Conservation (phyloP, 1,284 basidiomycete genomes). For the Tilletiopsis washingtonensis region DNA sequence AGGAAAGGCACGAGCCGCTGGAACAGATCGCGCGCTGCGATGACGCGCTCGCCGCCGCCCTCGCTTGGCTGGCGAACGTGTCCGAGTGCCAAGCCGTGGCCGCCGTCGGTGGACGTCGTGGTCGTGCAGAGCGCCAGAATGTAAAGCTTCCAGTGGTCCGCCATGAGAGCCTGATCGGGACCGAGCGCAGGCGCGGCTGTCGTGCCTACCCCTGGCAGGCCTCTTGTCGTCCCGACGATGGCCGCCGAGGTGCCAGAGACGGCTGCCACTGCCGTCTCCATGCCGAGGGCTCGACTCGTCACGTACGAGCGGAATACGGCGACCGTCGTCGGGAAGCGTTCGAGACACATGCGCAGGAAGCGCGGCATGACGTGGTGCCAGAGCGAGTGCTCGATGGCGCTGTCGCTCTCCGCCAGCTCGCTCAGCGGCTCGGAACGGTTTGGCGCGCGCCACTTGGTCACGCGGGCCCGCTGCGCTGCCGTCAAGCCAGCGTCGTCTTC, state of each 20-base stretch:
- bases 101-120: conserved; percentile 42
- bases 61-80: conserved; percentile 59
- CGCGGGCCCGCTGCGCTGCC: conserved; percentile 18
- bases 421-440: conserved; percentile 14
- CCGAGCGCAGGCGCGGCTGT: conserved; percentile 16
- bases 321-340: conserved; percentile 47
- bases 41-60: conserved; percentile 67
- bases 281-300: conserved; percentile 46
- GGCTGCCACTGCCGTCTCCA: conserved; percentile 47
- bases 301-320: conserved; percentile 48
- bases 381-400: conserved; percentile 47
- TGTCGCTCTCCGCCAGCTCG: conserved; percentile 49
- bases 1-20: conserved; percentile 77
- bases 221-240: too few relatives aligned
- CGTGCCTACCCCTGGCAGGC: too few relatives aligned
- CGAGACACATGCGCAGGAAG: conserved; percentile 46
- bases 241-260: conserved; percentile 45
- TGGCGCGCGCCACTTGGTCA: conserved; percentile 7
- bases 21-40: conserved; percentile 68
- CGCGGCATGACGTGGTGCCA: conserved; percentile 50
- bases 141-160: conserved; percentile 84
- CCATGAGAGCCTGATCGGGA: conserved; percentile 59
- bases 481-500: conserved; percentile 21
- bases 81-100: conserved; percentile 55
- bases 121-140: conserved; percentile 73